Conservation (phyloP, 139 green algal species). For the Asterochloris sp. region DNA sequence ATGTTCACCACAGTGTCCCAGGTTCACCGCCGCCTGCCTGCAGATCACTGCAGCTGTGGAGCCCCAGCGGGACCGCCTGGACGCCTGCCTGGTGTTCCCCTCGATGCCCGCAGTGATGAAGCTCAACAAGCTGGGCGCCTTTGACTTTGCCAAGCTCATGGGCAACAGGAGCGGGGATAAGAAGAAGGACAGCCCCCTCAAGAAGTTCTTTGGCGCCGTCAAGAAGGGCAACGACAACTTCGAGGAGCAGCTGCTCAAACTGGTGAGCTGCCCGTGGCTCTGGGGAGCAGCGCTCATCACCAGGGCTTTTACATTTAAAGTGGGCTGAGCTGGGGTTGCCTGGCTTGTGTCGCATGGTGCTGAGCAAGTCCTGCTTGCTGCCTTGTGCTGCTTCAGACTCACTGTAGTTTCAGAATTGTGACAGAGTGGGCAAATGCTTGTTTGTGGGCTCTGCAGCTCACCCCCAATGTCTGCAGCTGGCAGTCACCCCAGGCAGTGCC, state of each 20-base stretch:
- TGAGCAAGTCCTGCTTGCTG: too few species aligned
- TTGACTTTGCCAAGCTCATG: constrained; percentile 93
- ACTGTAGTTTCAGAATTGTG: too few species aligned
- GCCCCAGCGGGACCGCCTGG: constrained; percentile 75
- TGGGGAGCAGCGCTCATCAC: background rate
- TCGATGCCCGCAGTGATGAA: constrained; percentile 99
- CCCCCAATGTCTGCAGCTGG: too few species aligned
- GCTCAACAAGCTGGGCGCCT: constrained; percentile 99
- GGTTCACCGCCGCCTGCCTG: background rate
- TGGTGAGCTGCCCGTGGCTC: constrained; percentile 55
- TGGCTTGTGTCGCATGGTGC: too few species aligned
- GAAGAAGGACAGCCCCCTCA: constrained; percentile 84
- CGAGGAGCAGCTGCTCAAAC: constrained; percentile 98
- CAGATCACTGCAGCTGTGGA: constrained; percentile 84
- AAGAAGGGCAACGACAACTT: constrained; percentile 95
- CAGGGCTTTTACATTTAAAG: background rate
- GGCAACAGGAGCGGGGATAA: constrained; percentile 54
- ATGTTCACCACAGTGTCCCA: too few species aligned
- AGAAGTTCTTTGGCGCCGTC: constrained; percentile 91
- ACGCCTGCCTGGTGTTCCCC: constrained; percentile 97
- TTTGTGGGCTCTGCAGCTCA: too few species aligned
- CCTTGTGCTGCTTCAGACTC: too few species aligned
- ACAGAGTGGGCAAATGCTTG: too few species aligned
- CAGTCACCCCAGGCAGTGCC: too few species aligned
- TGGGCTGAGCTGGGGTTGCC: too few species aligned